Percentiles rank a stretch among this genome's conserved stretches.
Conservation (phyloP, 352 stramenopile genomes). For the Thalassiosira hispida region DNA sequence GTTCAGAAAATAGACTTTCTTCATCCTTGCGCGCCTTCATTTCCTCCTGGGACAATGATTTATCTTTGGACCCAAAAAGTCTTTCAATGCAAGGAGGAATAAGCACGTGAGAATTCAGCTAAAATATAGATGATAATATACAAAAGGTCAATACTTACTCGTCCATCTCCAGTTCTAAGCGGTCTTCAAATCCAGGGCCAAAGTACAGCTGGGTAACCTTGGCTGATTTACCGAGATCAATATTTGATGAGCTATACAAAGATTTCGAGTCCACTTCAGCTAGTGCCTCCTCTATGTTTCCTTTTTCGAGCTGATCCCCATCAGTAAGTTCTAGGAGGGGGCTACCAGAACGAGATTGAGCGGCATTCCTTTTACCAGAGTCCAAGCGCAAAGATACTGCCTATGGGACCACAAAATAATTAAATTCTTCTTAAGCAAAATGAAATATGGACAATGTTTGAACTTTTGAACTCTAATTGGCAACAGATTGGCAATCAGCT, state of each 20-base stretch:
- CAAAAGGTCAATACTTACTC: constrained; percentile 56
- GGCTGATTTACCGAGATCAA: constrained; percentile 30
- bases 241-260: constrained; percentile 55
- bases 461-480: not conserved
- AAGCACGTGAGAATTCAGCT: not conserved
- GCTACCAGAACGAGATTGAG: constrained; percentile 26
- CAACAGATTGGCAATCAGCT: constrained; percentile 20
- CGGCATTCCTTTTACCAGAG: constrained; percentile 1
- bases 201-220: constrained; percentile 76
- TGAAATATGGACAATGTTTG: constrained; percentile 4
- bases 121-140: not conserved
- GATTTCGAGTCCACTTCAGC: constrained; percentile 60
- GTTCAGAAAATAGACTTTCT: constrained; percentile 51
- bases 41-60: constrained; percentile 46
- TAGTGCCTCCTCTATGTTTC: constrained; percentile 63
- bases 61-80: constrained; percentile 56
- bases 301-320: constrained; percentile 56
- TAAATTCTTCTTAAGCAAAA: constrained; percentile 7
- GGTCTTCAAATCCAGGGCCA: constrained; percentile 79
- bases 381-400: constrained; percentile 42
- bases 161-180: constrained; percentile 81
- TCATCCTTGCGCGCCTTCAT: constrained; percentile 53
- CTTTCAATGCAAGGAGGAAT: constrained; percentile 6
- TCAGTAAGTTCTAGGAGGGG: constrained; percentile 48
- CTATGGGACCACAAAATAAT: constrained; percentile 17